Evolutionary conservation across 805 yeast genomes (phyloP), one percentile per base, ranked within the genome.

Genomic region (Grigorovia yakushimaensis): DNA sequence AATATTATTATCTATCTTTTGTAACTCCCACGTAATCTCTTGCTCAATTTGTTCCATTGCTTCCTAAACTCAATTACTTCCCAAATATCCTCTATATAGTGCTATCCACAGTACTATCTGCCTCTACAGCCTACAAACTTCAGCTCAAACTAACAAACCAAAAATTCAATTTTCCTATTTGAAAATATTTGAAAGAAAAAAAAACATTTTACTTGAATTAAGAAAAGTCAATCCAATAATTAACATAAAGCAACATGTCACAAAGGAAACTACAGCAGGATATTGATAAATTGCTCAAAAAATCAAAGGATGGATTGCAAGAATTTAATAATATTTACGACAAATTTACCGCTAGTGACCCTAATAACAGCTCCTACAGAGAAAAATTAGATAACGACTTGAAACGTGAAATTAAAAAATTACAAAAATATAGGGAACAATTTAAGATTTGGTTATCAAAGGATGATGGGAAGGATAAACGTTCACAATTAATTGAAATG

Each of bases 381-480:
- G 98, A 91, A 64, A 91, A 91, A 65, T 74, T 93, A 49, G 98
- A 93, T 64, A 76, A 81, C 51, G 98, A 91, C 63, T 73, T 91
- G 62, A 89, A 93, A 69, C 82, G 93, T 59, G 98, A 93, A 66
- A 89, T 93, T 67, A 91, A 93, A 67, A 91, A 88, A 66, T 73
- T 91, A 49, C 98, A 91, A 64, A 79, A 96, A 63, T 81, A 84
- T 57, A 77, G 98, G 62, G 98, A 91, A 66, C 98, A 88, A 69
- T 86, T 91, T 58, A 91, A 91, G 69, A 84, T 85, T 48, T 91
- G 98, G 98, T 69, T 88, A 62, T 79, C 91, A 40, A 89, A 91
- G 55, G 85, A 82, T 56, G 95, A 89, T 52, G 88, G 89, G 42
- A 88, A 94, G 64, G 95, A 91, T 58, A 76, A 81, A 15, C 64